phyloP scores from a whole-genome alignment of 495 filamentous ascomycete genomes.

The Polyplosphaeria fusca region DNA sequence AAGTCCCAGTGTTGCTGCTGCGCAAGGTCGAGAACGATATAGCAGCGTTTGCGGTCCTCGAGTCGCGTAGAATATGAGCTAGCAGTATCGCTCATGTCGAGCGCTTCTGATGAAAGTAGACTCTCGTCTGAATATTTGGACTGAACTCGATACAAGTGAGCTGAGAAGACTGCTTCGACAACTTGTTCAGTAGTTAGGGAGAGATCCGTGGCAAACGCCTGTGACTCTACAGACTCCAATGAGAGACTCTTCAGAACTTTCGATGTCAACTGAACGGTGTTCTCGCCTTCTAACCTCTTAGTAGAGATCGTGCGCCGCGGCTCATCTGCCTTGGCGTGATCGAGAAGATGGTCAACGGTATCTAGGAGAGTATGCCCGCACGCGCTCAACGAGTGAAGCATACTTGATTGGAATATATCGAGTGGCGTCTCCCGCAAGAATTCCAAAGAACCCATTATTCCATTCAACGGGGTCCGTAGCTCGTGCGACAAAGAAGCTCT shows the following conservation, averaged over 20 bases:
- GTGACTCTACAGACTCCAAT: neutral
- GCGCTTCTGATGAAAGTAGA: no score
- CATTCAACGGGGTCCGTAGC: conserved; percentile 85
- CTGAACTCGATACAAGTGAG: conserved; percentile 20
- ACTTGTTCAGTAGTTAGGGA: conserved; percentile 35
- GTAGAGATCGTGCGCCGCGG: conserved; percentile 8
- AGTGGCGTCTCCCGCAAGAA: conserved; percentile 33
- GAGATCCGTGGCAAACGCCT: conserved; percentile 29
- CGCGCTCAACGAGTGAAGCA: conserved; percentile 30
- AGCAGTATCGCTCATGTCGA: neutral
- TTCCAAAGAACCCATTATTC: conserved; percentile 67
- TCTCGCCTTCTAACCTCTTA: conserved; percentile 18
- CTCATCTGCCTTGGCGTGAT: conserved; percentile 37
- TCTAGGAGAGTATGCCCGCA: conserved; percentile 38
- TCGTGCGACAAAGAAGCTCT: conserved; percentile 95
- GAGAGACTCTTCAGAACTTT: conserved; percentile 9
- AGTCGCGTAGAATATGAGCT: neutral
- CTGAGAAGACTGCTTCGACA: conserved; percentile 35
- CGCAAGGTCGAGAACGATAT: conserved; percentile 30
- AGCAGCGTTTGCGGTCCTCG: conserved; percentile 5
- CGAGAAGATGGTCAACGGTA: conserved; percentile 34
- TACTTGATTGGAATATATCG: conserved; percentile 25
- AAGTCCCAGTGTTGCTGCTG: conserved; percentile 22
- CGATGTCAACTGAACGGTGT: conserved; percentile 16
- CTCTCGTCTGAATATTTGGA: neutral